Evolutionary conservation across 495 filamentous ascomycete genomes (phyloP).

Genomic region (Glutinoglossum americanum): DNA sequence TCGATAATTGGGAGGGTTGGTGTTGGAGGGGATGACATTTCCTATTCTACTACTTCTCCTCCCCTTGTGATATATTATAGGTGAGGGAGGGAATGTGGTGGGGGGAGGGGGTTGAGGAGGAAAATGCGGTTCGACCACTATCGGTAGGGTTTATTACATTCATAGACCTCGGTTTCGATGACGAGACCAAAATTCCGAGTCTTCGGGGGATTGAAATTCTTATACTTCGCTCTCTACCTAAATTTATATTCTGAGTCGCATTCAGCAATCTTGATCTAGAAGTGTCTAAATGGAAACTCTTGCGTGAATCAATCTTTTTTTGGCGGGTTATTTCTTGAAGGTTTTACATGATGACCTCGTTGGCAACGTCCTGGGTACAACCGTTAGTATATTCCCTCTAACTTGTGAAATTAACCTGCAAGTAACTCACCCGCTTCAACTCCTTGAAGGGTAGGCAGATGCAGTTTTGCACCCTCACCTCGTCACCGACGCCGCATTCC

Average conservation of each 20-base stretch:
- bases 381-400: constrained; percentile 17
- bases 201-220: neutral
- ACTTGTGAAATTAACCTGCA: neutral
- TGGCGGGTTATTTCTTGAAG: neutral
- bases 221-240: neutral
- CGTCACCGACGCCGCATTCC: constrained; percentile 85
- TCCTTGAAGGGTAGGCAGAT: constrained; percentile 97
- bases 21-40: neutral
- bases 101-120: neutral
- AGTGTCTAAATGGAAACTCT: neutral
- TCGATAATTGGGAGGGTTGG: constrained; percentile 12
- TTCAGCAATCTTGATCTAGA: neutral
- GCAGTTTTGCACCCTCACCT: constrained; percentile 95
- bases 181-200: neutral
- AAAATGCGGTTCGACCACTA: neutral
- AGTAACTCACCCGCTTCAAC: constrained; percentile 68
- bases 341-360: constrained; percentile 88
- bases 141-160: neutral
- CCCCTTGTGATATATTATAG: too few species aligned
- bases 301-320: neutral
- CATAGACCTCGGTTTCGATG: neutral
- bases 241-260: neutral
- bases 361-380: constrained; percentile 49
- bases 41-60: neutral
- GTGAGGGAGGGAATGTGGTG: neutral